phyloP scores from a whole-genome alignment of 2,329 filamentous ascomycete genomes.

The Aaosphaeria pasadenensis region DNA sequence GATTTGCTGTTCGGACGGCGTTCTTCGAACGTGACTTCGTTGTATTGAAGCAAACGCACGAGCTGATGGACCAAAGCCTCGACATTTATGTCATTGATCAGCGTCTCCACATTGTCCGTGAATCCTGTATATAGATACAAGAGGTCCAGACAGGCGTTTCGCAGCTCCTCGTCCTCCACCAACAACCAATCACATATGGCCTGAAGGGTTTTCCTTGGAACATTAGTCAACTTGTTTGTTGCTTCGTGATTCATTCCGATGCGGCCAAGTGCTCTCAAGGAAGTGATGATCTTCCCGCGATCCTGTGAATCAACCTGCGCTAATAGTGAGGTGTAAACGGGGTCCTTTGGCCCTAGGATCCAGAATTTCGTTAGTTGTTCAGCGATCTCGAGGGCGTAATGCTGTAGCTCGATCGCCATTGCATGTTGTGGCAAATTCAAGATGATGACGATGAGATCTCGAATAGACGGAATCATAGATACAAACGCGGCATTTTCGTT shows the following conservation, averaged over 20 bases:
- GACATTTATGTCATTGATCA: constrained; percentile 61
- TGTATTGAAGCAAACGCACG: constrained; percentile 73
- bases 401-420: constrained; percentile 77
- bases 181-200: constrained; percentile 71
- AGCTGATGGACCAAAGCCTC: constrained; percentile 74
- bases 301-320: constrained; percentile 57
- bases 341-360: constrained; percentile 67
- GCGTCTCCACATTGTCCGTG: constrained; percentile 73
- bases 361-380: constrained; percentile 87
- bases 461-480: constrained; percentile 69
- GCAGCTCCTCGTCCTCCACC: constrained; percentile 84
- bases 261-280: constrained; percentile 76
- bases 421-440: constrained; percentile 73
- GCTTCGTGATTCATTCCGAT: constrained; percentile 85
- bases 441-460: constrained; percentile 79
- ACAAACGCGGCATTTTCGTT: constrained; percentile 84
- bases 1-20: constrained; percentile 57
- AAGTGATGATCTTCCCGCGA: constrained; percentile 75
- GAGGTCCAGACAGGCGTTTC: constrained; percentile 87
- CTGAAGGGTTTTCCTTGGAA: constrained; percentile 64
- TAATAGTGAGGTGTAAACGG: constrained; percentile 74
- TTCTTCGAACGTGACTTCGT: constrained; percentile 62
- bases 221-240: constrained; percentile 70
- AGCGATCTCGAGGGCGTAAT: constrained; percentile 86
- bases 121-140: constrained; percentile 93